phyloP scores from a whole-genome alignment of 108 stramenopile species.

The Licmophora abbreviata region DNA sequence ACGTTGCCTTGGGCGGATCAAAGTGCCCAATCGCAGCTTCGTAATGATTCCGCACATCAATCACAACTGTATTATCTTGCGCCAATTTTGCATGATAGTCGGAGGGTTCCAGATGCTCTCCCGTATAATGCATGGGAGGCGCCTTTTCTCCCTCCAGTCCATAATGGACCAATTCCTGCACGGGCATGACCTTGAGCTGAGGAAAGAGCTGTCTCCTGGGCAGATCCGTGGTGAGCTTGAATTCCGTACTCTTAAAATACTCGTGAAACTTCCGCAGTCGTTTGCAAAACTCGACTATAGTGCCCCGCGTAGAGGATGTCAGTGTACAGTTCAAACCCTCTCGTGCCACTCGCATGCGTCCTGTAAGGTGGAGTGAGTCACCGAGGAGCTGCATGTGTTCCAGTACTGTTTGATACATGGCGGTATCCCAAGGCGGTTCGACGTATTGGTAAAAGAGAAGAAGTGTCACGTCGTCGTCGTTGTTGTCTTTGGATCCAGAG shows the following conservation, averaged over 20 bases:
- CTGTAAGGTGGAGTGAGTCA: constrained; percentile 41
- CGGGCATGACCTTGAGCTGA: constrained; percentile 62
- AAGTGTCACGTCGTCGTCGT: constrained; percentile 27
- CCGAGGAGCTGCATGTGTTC: constrained; percentile 34
- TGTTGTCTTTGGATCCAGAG: neutral
- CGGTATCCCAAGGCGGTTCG: constrained; percentile 69
- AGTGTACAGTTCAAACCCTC: constrained; percentile 90
- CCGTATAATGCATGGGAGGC: constrained; percentile 58
- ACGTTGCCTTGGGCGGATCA: constrained; percentile 25
- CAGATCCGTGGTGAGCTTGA: constrained; percentile 73
- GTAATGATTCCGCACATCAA: constrained; percentile 85
- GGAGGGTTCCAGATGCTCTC: constrained; percentile 74
- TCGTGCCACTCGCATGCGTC: constrained; percentile 76
- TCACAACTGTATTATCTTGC: constrained; percentile 68
- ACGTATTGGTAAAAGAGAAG: constrained; percentile 90
- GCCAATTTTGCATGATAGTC: constrained; percentile 76
- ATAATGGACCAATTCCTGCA: constrained; percentile 81
- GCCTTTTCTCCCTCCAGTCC: constrained; percentile 68
- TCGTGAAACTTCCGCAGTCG: constrained; percentile 46
- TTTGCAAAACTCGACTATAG: constrained; percentile 49
- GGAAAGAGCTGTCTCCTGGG: constrained; percentile 66
- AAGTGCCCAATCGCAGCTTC: constrained; percentile 86
- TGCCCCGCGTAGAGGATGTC: constrained; percentile 35
- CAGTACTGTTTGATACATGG: constrained; percentile 43
- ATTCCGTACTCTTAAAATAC: constrained; percentile 71